Conservation (phyloP, 2,329 filamentous ascomycete genomes). For the Alternaria hordeiaustralica region DNA sequence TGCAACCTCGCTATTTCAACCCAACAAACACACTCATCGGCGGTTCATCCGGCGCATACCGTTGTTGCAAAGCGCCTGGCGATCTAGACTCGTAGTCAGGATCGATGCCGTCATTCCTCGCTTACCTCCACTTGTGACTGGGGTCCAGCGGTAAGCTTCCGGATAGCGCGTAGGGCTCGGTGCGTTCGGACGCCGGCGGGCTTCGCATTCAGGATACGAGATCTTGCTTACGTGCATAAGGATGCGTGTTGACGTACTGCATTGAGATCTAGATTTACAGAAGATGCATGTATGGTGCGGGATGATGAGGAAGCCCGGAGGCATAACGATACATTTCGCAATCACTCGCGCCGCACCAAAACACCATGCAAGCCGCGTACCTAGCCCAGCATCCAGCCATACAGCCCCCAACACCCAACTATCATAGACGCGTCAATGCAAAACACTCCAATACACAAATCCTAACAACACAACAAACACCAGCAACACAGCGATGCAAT, state of each 20-base stretch:
- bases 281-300: too few species aligned
- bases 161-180: neutral
- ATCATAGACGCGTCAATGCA: neutral
- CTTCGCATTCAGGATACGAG: neutral
- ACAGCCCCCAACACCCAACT: neutral
- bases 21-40: neutral
- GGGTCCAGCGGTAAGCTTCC: neutral
- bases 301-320: too few species aligned
- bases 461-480: neutral
- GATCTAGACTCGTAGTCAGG: conserved; percentile 26
- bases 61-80: conserved; percentile 21
- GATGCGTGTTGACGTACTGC: neutral
- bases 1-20: neutral
- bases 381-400: neutral
- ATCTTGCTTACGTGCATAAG: conserved; percentile 2
- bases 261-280: too few species aligned
- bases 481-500: neutral
- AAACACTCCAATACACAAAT: conserved; percentile 4
- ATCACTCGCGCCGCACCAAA: neutral
- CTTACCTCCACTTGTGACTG: conserved; percentile 1
- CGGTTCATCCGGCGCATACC: conserved; percentile 1
- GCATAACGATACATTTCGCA: neutral
- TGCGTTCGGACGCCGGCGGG: conserved; percentile 6
- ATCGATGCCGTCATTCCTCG: conserved; percentile 40
- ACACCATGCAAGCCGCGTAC: conserved; percentile 6